Conservation (phyloP, 305 asterid species). For the Fraxinus angustifolia region DNA sequence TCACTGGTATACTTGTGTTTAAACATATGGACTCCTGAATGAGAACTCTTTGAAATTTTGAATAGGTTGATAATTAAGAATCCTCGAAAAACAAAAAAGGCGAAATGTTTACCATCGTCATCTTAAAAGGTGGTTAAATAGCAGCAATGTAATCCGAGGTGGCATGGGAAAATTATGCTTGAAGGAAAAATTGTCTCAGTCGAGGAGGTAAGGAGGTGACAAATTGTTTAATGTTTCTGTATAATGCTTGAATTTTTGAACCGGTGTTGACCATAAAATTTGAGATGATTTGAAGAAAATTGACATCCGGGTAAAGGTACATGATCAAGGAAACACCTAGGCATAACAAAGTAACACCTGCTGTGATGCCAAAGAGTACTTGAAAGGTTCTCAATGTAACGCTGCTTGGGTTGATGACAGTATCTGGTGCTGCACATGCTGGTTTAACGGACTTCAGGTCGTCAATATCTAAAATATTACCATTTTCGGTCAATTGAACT, state of each 20-base stretch:
- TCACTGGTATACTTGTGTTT: neutral
- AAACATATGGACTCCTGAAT: neutral
- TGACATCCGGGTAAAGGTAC: slow-evolving; percentile 13
- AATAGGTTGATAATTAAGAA: neutral
- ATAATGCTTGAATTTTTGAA: neutral
- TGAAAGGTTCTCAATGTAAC: slow-evolving; percentile 21
- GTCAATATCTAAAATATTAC: slow-evolving; percentile 26
- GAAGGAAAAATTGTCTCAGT: neutral
- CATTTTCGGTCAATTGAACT: slow-evolving; percentile 30
- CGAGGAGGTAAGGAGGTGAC: neutral
- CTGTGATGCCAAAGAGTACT: slow-evolving; percentile 28
- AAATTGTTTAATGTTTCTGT: neutral
- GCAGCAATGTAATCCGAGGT: neutral
- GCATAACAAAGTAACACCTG: slow-evolving; percentile 21
- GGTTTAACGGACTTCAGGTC: neutral
- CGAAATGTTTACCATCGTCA: neutral
- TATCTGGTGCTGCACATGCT: slow-evolving; percentile 21
- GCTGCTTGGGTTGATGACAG: neutral
- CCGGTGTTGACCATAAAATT: neutral
- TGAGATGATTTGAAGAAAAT: slow-evolving; percentile 1
- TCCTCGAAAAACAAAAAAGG: neutral
- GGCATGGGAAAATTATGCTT: neutral
- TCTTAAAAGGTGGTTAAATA: neutral
- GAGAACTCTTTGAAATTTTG: neutral
- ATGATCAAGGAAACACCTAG: slow-evolving; percentile 18